Percentiles rank a stretch among this genome's conserved stretches.
These are phyloP conservation scores for Setaria viridis DNA, from an alignment of 202 grass and related monocot genomes.

Conservation along the genomic window DNA sequence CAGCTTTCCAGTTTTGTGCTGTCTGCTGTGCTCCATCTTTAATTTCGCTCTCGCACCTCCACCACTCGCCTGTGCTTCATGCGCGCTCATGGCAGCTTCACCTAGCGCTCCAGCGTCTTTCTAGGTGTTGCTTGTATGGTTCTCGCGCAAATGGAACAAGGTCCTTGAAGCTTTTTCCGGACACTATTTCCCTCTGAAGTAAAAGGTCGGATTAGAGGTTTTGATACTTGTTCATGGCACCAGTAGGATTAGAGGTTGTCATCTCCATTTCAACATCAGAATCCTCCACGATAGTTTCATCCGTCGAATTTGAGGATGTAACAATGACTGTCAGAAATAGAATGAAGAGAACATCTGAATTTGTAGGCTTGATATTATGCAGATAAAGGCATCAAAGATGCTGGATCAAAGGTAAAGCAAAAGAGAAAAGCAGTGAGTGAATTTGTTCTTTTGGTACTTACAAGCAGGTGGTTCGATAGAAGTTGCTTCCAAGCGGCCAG, in stretches of 20 bases:
- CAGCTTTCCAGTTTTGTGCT: constrained; percentile 46
- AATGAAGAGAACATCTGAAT: constrained; percentile 18
- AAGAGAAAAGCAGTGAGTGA: not conserved
- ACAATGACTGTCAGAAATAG: constrained; percentile 65
- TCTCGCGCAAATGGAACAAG: constrained; percentile 69
- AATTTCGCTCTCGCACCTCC: not conserved
- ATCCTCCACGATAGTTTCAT: constrained; percentile 87
- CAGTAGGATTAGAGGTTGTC: constrained; percentile 62
- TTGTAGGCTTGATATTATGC: constrained; percentile 2
- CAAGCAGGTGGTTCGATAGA: constrained; percentile 85
- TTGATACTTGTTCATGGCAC: constrained; percentile 42
- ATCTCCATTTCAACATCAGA: constrained; percentile 91
- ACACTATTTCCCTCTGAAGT: constrained; percentile 71
- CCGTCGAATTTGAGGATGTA: constrained; percentile 81
- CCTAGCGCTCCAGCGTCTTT: too few relatives aligned
- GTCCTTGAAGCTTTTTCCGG: constrained; percentile 87
- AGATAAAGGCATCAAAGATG: constrained; percentile 15
- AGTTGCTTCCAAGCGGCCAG: constrained; percentile 72
- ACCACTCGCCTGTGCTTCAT: not conserved
- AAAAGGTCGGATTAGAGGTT: constrained; percentile 34
- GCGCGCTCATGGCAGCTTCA: too few relatives aligned
- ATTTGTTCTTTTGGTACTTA: constrained; percentile 54
- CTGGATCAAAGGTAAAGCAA: constrained; percentile 1
- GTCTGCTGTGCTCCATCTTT: constrained; percentile 43
- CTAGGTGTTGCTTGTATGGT: too few relatives aligned